Base-by-base conservation (phyloP, 768 basidiomycete genomes). In the Phallus indusiatus region DNA sequence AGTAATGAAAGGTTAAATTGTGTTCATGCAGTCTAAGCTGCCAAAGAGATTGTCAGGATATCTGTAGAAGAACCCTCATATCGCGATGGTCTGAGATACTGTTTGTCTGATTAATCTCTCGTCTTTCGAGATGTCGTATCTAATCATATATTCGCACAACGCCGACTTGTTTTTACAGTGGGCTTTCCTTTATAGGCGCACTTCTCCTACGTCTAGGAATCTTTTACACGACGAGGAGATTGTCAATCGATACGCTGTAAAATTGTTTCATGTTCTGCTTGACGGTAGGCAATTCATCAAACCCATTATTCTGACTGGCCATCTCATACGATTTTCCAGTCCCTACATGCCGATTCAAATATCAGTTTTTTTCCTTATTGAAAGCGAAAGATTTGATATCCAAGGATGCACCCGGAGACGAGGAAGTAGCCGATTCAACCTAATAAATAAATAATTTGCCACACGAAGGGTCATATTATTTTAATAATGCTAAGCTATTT, bases 261-360 rank as follows among this genome's bases (percentile, higher is more conserved):
- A 56, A 56, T 48, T 56, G 16, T 46, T 28, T 33, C 37, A 33
- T n/a, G 24, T 48, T 22, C n/a, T 56, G 17, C 20, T 21, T 42
- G n/a, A 56, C 18, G 55, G 55, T 56, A n/a, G 34, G 55, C 47
- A n/a, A 21, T 22, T n/a, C 28, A 24, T 17, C 37, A 46, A 16
- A 12, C 14, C 18, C 49, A 14, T 9, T 17, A 21, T 49, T 35
- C 12, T n/a, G 28, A 21, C 17, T 56, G 17, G 14, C 42, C 35
- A 5, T 47, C 17, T 5, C 18, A 3, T 55, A 14, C 9, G 20
- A 33, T 24, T 28, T 11, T 34, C 33, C 36, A 56, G 55, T 56
- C 18, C 55, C 47, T 18, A 56, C 55, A 22, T 56, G 55, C 28
- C 55, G 55, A n/a, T 56, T 56, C n/a, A 56, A 56, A 33, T 56